Conservation (phyloP, 306 rosid species). For the Quercus engelmannii region DNA sequence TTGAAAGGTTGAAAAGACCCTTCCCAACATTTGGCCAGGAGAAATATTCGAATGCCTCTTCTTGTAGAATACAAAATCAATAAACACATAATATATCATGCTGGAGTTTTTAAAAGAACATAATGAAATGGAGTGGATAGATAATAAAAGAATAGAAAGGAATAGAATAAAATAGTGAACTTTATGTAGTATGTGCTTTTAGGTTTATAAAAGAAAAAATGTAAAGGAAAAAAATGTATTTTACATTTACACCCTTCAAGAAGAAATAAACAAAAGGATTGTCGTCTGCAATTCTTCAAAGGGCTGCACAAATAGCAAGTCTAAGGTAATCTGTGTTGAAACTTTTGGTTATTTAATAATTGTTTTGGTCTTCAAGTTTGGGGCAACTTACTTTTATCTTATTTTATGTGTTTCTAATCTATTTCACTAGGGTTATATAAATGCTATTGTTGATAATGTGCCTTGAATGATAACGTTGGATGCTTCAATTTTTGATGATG, state of each 20-base stretch:
- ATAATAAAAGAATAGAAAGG: constrained; percentile 4
- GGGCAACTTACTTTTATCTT: constrained; percentile 6
- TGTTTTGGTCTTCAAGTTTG: not conserved
- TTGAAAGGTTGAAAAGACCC: constrained; percentile 82
- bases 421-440: constrained; percentile 68
- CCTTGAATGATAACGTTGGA: constrained; percentile 93
- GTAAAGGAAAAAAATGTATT: not conserved
- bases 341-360: constrained; percentile 13
- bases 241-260: not conserved
- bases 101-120: constrained; percentile 12
- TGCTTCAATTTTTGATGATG: constrained; percentile 73
- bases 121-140: not conserved
- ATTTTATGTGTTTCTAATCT: constrained; percentile 10
- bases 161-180: too few relatives aligned
- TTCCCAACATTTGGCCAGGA: constrained; percentile 83
- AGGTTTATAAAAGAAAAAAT: too few relatives aligned
- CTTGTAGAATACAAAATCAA: constrained; percentile 48
- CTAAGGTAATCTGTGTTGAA: constrained; percentile 54
- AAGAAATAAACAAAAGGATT: constrained; percentile 78
- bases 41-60: constrained; percentile 85
- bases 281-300: constrained; percentile 84
- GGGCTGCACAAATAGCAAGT: constrained; percentile 86
- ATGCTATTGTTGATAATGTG: constrained; percentile 80
- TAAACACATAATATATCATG: not conserved
- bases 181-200: too few relatives aligned